Evolutionary conservation across 306 rosid species (phyloP), one percentile per base, ranked within the genome.

Genomic region (Glycine soja): DNA sequence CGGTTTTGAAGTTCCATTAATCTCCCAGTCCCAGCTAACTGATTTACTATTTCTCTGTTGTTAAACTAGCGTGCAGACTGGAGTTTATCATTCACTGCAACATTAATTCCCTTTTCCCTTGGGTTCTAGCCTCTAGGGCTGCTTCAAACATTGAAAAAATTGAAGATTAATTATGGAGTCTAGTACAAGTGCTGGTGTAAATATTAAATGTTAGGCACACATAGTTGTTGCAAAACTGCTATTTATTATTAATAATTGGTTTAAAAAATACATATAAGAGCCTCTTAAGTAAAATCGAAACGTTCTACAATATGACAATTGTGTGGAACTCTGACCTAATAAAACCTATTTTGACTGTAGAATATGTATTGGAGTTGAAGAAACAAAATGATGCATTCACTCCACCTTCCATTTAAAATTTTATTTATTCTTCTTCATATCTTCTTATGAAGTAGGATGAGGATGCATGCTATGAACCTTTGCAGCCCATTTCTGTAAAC

Each of bases 301-400:
- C 86, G 81, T 90, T 86, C 84, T 81, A 79, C 80, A 76, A 74
- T 80, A 74, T 66, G 85, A 69, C 70, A 83, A 82, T 77, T 81
- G 88, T 84, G 86, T 85, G 85, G 90, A 85, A 85, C 77, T 89
- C 91, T 82, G 54, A 79, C 64, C 90, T 88, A 88, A 64, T 74
- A 69, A 75, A 61, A 64, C 82, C 92, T 85, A 87, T 52, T 66
- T 88, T 82, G 78, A 76, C 84, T 84, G 30, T 24, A 24, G 30
- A 24, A 24, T 24, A 79, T 67, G 77, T 86, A 59, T 84, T 46
- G 80, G 62, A 75, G 74, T 57, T 10, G 78, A 86, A 75, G 76
- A 68, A 76, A 77, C 53, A 74, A 78, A 84, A 84, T 9, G 72
- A 80, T 47, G 79, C 57, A 53, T 62, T 62, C 72, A 80, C 74